Conservation (phyloP, 192 early-diverging fungal species). For the Rhizoclosmatium sp. region DNA sequence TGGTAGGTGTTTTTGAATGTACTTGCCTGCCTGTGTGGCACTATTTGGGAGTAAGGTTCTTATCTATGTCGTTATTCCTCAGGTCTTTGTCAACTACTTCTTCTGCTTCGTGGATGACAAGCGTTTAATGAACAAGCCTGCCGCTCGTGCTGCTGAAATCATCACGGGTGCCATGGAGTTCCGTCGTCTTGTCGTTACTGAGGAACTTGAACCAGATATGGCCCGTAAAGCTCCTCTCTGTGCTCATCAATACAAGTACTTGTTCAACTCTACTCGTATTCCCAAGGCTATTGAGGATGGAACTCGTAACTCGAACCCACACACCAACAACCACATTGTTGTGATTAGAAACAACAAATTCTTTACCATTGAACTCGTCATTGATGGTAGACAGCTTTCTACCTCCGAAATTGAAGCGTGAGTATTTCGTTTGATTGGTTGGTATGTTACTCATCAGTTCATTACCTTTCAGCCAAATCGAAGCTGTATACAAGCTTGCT, state of each 20-base stretch:
- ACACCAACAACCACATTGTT: slow-evolving; percentile 80
- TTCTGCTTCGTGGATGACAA: slow-evolving; percentile 91
- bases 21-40: background rate
- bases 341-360: slow-evolving; percentile 94
- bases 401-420: slow-evolving; percentile 85
- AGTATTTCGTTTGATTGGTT: background rate
- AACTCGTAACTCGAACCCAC: slow-evolving; percentile 75
- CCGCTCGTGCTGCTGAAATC: slow-evolving; percentile 87
- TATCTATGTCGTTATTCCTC: background rate
- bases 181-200: slow-evolving; percentile 77
- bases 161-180: slow-evolving; percentile 90
- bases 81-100: slow-evolving; percentile 95
- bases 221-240: slow-evolving; percentile 80
- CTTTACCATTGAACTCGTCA: slow-evolving; percentile 76
- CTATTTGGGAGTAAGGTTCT: background rate
- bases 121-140: slow-evolving; percentile 72
- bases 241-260: slow-evolving; percentile 90
- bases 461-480: slow-evolving; percentile 59
- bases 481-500: slow-evolving; percentile 72
- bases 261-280: slow-evolving; percentile 96
- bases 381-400: slow-evolving; percentile 80
- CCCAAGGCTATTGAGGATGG: slow-evolving; percentile 85
- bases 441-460: background rate
- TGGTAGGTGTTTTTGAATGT: slow-evolving; percentile 57
- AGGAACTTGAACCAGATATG: slow-evolving; percentile 84